phyloP scores from a whole-genome alignment of 176 grass and related monocot species.

The Juncus inflexus region DNA sequence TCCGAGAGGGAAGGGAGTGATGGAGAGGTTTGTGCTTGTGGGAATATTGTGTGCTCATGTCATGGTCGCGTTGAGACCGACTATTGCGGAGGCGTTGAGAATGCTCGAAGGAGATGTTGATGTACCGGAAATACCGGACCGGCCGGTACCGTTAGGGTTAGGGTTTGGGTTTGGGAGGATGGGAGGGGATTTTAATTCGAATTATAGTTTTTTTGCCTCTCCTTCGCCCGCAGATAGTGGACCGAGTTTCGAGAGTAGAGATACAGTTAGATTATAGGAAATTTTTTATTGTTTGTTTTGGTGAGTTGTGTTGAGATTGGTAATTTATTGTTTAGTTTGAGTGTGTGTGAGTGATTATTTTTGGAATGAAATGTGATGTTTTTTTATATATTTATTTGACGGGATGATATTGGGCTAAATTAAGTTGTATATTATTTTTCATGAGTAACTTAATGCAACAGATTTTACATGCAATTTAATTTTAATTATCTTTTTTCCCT shows the following conservation, averaged over 20 bases:
- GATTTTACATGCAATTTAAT: not conserved
- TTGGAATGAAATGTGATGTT: not conserved
- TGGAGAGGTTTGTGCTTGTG: constrained; percentile 82
- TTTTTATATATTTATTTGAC: not conserved
- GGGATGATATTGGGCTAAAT: not conserved
- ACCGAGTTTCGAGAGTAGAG: constrained; percentile 32
- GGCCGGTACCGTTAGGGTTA: constrained; percentile 52
- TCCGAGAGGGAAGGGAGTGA: constrained; percentile 24
- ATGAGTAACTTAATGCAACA: not conserved
- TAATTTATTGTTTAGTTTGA: not conserved
- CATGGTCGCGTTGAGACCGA: constrained; percentile 74
- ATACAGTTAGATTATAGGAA: constrained; percentile 58
- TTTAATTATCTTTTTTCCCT: too few species aligned
- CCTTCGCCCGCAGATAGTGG: constrained; percentile 42
- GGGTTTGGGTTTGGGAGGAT: constrained; percentile 41
- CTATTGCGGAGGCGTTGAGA: constrained; percentile 74
- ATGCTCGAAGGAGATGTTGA: constrained; percentile 81
- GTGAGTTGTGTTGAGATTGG: constrained; percentile 3
- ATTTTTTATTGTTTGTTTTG: not conserved
- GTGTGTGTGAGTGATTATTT: not conserved
- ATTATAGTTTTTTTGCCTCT: constrained; percentile 10
- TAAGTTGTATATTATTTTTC: not conserved
- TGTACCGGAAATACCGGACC: constrained; percentile 68
- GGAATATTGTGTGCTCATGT: constrained; percentile 86
- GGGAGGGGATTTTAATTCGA: constrained; percentile 29